Evolutionary conservation across 2,329 filamentous ascomycete species (phyloP).

Genomic region (Calonectria pteridis): DNA sequence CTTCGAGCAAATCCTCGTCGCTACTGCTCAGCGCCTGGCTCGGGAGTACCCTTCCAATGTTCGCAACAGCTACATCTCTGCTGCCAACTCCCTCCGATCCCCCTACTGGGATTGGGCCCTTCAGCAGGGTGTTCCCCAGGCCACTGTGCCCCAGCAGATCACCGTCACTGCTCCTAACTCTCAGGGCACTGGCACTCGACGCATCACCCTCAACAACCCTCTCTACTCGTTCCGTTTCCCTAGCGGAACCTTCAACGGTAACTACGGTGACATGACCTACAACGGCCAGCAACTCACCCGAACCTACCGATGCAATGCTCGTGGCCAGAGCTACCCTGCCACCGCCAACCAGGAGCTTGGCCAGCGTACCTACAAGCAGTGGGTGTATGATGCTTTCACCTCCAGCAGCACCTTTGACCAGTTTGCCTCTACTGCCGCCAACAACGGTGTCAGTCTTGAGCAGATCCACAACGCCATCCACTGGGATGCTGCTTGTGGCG

Average conservation of each 20-base stretch:
- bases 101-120: conserved; percentile 69
- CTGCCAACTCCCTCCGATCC: conserved; percentile 60
- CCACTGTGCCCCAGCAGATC: conserved; percentile 51
- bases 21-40: conserved; percentile 61
- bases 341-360: conserved; percentile 53
- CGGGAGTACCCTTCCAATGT: conserved; percentile 54
- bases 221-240: conserved; percentile 66
- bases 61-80: conserved; percentile 53
- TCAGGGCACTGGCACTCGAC: conserved; percentile 43
- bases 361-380: conserved; percentile 52
- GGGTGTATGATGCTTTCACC: conserved; percentile 57
- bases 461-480: conserved; percentile 58
- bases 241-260: conserved; percentile 49
- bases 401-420: conserved; percentile 50
- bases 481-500: conserved; percentile 55
- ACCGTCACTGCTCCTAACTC: conserved; percentile 55
- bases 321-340: conserved; percentile 52
- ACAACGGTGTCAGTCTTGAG: conserved; percentile 56
- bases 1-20: conserved; percentile 68
- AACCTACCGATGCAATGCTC: conserved; percentile 56
- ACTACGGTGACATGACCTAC: conserved; percentile 50
- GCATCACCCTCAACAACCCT: conserved; percentile 61
- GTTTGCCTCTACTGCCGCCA: conserved; percentile 50
- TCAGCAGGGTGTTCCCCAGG: conserved; percentile 56
- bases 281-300: conserved; percentile 45